Percentiles rank a stretch among this genome's conserved stretches.
phyloP scores from a whole-genome alignment of 306 rosid genomes.

The Quercus aquifolioides region DNA sequence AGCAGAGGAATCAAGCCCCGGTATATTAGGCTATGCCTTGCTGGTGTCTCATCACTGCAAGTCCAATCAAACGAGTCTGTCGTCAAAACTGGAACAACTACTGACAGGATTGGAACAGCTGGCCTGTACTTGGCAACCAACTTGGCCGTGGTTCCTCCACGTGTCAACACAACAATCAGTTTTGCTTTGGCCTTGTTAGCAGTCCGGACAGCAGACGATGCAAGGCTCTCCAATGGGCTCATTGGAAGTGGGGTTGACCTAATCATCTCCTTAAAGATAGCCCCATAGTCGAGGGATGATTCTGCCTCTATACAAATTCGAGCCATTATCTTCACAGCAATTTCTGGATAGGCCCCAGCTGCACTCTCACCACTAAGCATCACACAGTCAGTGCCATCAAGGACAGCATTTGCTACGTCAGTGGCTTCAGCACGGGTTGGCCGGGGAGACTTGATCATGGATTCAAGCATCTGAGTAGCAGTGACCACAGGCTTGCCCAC shows the following conservation, averaged over 20 bases:
- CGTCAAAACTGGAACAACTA: constrained; percentile 88
- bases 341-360: constrained; percentile 90
- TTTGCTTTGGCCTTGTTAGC: constrained; percentile 90
- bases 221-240: constrained; percentile 98
- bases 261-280: constrained; percentile 94
- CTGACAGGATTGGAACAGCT: constrained; percentile 90
- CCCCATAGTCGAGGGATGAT: constrained; percentile 86
- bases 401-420: constrained; percentile 93
- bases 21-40: constrained; percentile 91
- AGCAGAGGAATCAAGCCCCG: constrained; percentile 87
- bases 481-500: constrained; percentile 96
- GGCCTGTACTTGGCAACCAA: constrained; percentile 93
- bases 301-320: constrained; percentile 92
- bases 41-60: constrained; percentile 89
- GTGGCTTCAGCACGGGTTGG: constrained; percentile 98
- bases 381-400: constrained; percentile 94
- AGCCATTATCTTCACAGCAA: constrained; percentile 91
- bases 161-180: constrained; percentile 85
- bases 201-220: constrained; percentile 91
- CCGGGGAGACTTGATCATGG: constrained; percentile 95
- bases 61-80: constrained; percentile 90
- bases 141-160: constrained; percentile 89
- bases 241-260: constrained; percentile 90
- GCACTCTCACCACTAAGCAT: constrained; percentile 99
- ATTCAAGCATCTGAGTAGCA: constrained; percentile 97